phyloP scores from a whole-genome alignment of 345 rosid species.

The Raphanus raphanistrum region DNA sequence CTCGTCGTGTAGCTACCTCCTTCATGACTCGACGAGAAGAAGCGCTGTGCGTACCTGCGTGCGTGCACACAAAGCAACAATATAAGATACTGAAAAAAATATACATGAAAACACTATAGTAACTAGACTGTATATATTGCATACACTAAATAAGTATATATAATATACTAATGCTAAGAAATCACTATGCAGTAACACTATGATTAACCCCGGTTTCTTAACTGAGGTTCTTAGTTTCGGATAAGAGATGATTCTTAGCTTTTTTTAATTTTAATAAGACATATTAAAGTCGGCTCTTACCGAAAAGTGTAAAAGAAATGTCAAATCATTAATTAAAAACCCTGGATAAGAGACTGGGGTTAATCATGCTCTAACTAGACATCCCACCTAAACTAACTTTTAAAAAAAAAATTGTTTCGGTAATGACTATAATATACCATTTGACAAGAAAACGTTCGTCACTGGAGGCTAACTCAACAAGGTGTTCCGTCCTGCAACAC shows the following conservation, averaged over 20 bases:
- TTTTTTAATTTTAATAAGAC: no score
- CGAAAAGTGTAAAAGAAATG: no score
- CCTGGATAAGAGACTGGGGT: no score
- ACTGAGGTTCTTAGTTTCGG: no score
- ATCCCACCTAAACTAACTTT: no score
- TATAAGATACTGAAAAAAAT: not conserved
- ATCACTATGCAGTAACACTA: no score
- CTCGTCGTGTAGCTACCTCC: not conserved
- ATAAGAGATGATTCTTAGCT: no score
- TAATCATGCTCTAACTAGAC: no score
- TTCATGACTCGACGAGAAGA: conserved; percentile 1
- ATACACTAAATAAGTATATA: not conserved
- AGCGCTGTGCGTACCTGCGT: conserved; percentile 15
- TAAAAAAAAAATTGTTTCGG: no score
- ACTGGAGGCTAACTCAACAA: conserved; percentile 12
- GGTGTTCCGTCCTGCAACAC: conserved; percentile 23
- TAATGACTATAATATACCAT: conserved; percentile 10
- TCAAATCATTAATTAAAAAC: no score
- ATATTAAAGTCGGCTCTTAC: no score
- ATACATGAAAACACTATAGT: not conserved
- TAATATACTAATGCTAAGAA: not conserved
- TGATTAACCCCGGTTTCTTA: no score
- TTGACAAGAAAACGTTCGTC: conserved; percentile 16
- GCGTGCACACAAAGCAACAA: not conserved
- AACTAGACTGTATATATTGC: not conserved